These are phyloP conservation scores for Dissophora ornata DNA, from an alignment of 192 early-diverging fungal species.

Conservation along the genomic window DNA sequence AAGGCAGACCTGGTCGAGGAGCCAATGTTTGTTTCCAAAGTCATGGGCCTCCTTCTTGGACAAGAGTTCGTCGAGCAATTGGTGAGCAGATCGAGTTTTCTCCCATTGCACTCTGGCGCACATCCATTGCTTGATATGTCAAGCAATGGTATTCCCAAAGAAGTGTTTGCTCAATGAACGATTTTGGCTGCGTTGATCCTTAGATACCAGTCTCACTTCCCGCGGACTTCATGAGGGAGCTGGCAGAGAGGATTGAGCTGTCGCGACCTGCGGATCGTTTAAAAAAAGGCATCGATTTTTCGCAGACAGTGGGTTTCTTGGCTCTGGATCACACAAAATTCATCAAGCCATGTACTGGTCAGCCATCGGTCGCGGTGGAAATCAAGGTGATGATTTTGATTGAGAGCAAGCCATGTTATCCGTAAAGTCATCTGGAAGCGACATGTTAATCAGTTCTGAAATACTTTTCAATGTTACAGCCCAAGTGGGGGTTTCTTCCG, in stretches of 20 bases:
- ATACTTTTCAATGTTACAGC: too few relatives aligned
- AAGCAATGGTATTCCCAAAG: too few relatives aligned
- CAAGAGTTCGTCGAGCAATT: slow-evolving; percentile 58
- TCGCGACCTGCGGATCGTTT: slow-evolving; percentile 58
- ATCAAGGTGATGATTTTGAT: slow-evolving; percentile 68
- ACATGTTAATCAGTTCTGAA: slow-evolving; percentile 1
- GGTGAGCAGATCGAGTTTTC: too few relatives aligned
- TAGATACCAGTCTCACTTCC: slow-evolving; percentile 50
- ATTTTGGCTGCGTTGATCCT: not conserved
- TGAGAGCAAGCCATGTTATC: too few relatives aligned
- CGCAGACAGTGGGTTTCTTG: slow-evolving; percentile 58
- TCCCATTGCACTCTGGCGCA: too few relatives aligned
- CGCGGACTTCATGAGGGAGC: slow-evolving; percentile 52
- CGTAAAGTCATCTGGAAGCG: not conserved
- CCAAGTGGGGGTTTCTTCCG: slow-evolving; percentile 81
- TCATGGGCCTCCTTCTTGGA: slow-evolving; percentile 62
- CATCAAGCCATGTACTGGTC: slow-evolving; percentile 7
- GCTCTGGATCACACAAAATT: slow-evolving; percentile 59
- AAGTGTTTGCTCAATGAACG: too few relatives aligned
- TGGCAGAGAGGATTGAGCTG: slow-evolving; percentile 38
- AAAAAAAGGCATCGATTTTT: slow-evolving; percentile 58
- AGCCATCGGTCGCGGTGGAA: slow-evolving; percentile 59
- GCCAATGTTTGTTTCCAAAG: slow-evolving; percentile 44
- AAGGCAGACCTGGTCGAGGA: slow-evolving; percentile 22
- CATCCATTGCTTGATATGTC: too few relatives aligned